Base-by-base conservation (phyloP, 106 monocot genomes). In the Phalaenopsis equestris region DNA sequence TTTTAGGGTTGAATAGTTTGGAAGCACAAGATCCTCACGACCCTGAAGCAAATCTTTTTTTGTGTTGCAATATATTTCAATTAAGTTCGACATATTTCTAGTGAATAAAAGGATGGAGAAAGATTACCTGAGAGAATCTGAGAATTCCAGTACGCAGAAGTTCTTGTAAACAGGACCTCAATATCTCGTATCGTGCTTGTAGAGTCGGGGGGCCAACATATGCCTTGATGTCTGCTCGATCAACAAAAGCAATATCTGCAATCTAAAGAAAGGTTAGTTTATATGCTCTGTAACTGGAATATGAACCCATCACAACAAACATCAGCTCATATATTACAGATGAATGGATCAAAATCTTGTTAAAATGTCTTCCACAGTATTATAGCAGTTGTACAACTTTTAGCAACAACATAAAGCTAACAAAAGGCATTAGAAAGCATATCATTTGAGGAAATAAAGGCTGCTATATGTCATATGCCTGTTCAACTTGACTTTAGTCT, bases 241-340 rank as follows among this genome's bases (percentile, higher is more conserved):
- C 98, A 86, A 99, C 93, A 93, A 98, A 98, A 75, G 98, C 98
- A 88, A 99, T 93, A 91, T 99, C 98, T 99, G 94, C 89, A 92
- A 86, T 81, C 85, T 83, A 89, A 84, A 76, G 16, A 80, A 83
- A 23, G 75, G 55, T 91, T 64, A 94, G 81, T 16, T 86, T 61
- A 41, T 61, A 36, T 36, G 38, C 49, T 58, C 49, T 43, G 47
- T 77, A 77, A 30, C 55, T 77, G 36, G 38, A 30, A 77, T 52
- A 30, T 70, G 39, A 70, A 70, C 37, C 39, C 38, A 70, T 41
- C 39, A 3, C 39, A 38, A 70, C 39, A 39, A 39, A 68, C 8
- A 68, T 19, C 11, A 15, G 15, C 12, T 52, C 52, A 14, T 52
- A 14, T 52, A 52, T 52, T 52, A 52, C 52, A 12, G 52, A 52